phyloP scores from a whole-genome alignment of 176 grass and related monocot genomes.

The Oryza punctata region DNA sequence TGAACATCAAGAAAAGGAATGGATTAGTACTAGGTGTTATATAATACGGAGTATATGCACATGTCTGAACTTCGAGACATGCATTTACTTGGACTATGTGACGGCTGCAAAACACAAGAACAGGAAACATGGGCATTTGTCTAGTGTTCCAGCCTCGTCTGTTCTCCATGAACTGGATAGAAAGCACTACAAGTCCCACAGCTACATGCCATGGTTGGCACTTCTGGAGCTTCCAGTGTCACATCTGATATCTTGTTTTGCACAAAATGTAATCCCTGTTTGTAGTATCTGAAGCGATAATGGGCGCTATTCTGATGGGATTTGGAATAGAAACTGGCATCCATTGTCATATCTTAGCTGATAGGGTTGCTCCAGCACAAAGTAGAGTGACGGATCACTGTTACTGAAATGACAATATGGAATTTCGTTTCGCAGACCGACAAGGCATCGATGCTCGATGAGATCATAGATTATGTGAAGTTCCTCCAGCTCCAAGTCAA shows the following conservation, averaged over 20 bases:
- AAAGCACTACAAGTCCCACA: not conserved
- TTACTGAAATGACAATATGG: conserved; percentile 34
- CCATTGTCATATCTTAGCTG: conserved; percentile 19
- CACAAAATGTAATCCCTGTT: conserved; percentile 23
- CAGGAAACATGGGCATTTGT: conserved; percentile 6
- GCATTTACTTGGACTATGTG: not conserved
- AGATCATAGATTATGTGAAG: conserved; percentile 99
- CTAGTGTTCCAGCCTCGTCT: conserved; percentile 16
- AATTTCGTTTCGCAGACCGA: conserved; percentile 77
- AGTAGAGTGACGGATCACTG: not conserved
- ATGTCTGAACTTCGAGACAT: conserved; percentile 17
- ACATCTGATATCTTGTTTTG: conserved; percentile 4
- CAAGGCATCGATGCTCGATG: conserved; percentile 97
- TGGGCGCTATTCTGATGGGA: not conserved
- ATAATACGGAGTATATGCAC: conserved; percentile 13
- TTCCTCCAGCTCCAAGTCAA: conserved; percentile 99
- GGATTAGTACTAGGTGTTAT: not conserved
- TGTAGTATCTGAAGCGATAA: conserved; percentile 35
- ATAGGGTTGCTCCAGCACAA: conserved; percentile 22
- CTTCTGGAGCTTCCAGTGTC: conserved; percentile 23
- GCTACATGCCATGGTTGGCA: conserved; percentile 19
- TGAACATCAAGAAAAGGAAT: not conserved
- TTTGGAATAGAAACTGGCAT: conserved; percentile 40
- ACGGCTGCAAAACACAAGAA: not conserved
- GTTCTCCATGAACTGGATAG: conserved; percentile 9